Base-by-base conservation (phyloP, 2,329 filamentous ascomycete species). In the Blastomyces emzantsi region DNA sequence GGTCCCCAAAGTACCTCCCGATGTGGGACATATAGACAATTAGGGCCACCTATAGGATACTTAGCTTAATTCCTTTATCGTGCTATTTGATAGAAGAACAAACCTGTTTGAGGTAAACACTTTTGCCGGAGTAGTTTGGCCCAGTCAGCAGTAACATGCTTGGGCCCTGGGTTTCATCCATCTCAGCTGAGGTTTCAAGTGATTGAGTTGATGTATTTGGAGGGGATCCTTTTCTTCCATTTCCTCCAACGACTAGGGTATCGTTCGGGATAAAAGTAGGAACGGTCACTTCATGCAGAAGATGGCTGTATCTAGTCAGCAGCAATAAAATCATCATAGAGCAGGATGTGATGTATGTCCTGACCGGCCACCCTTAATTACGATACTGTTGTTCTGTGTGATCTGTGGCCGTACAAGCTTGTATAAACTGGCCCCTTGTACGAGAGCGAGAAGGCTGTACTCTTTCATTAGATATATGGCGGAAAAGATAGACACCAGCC, bases 121-220 rank as follows among this genome's bases (percentile, higher is more conserved):
- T 97, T 75, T 99, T 99, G 0, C 94, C 94, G 0, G 94, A 97
- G 73, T 94, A 95, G 69, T 99, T 99, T 4, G 94, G 92, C 0
- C 94, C 94, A 0, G 94, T 97, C 70, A 99, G 76, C 6, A 97
- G 78, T 15, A 97, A 73, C 77, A 91, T 88, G 67, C 84, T 90
- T 15, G 89, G 86, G 2, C 72, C 72, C 11, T 69, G 64, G n/a
- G 66, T 30, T 28, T 64, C 47, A 15, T 61, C 63, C 15, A 33
- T n/a, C 56, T 62, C 43, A 52, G 63, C 51, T 6, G 28, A 57
- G 19, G 47, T 51, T 33, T 59, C 58, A 33, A 56, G 28, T 30
- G 59, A 30, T 36, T 60, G 58, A 49, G 56, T 30, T 30, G 30
- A 60, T 33, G 36, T 56, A 19, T 41, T 51, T 17, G 51, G 9